Conservation (phyloP, 2,329 filamentous ascomycete species). For the Harringtonia aguacate region DNA sequence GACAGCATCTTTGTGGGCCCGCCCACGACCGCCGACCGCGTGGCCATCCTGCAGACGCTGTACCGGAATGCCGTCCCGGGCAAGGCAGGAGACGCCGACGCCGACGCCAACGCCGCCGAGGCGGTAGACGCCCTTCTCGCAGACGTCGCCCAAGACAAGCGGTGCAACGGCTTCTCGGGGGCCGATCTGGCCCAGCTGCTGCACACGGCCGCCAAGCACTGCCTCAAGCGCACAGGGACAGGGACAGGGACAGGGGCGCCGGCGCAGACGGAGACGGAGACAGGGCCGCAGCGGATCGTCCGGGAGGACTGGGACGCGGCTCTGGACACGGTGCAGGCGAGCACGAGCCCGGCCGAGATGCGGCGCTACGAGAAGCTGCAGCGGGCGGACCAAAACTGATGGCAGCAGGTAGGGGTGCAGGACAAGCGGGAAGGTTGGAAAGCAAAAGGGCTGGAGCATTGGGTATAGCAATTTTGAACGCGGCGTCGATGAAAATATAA, state of each 20-base stretch:
- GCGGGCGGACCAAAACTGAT: too few species aligned
- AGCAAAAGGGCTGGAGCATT: too few species aligned
- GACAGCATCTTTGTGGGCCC: conserved; percentile 74
- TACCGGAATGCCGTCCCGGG: conserved; percentile 35
- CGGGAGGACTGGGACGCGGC: conserved; percentile 42
- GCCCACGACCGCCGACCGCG: conserved; percentile 62
- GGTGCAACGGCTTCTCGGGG: conserved; percentile 69
- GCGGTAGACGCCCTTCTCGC: conserved; percentile 42
- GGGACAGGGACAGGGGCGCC: conserved; percentile 12
- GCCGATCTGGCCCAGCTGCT: conserved; percentile 49
- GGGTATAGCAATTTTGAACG: too few species aligned
- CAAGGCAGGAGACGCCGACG: conserved; percentile 16
- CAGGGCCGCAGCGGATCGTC: conserved; percentile 19
- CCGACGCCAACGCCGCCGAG: conserved; percentile 21
- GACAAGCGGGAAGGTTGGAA: too few species aligned
- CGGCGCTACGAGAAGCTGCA: conserved; percentile 10
- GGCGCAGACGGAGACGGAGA: too few species aligned
- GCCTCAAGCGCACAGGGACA: conserved; percentile 22
- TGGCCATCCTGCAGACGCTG: conserved; percentile 71
- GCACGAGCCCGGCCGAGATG: conserved; percentile 24
- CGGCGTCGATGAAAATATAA: too few species aligned
- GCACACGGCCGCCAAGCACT: conserved; percentile 26
- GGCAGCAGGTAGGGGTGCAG: too few species aligned
- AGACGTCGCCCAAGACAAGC: conserved; percentile 50
- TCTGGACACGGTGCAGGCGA: conserved; percentile 34